These are phyloP conservation scores for Fusarium kyushuense DNA, from an alignment of 2,329 filamentous ascomycete genomes.

Conservation along the genomic window DNA sequence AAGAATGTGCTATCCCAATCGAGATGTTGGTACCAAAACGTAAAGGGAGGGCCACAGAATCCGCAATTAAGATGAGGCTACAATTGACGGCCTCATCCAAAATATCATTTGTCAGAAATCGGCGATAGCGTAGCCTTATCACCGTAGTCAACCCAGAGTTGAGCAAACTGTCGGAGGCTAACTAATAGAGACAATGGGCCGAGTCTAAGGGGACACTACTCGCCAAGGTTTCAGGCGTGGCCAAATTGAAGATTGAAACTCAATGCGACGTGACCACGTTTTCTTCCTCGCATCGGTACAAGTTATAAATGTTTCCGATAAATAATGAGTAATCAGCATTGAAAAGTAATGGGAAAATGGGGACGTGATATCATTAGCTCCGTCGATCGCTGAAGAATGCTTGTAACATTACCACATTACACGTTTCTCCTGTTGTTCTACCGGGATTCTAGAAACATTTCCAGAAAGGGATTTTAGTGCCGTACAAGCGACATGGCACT, in stretches of 20 bases:
- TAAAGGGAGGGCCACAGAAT: neutral
- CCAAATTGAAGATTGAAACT: neutral
- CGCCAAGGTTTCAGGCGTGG: neutral
- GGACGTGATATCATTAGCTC: neutral
- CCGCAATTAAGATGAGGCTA: neutral
- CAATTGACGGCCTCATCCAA: neutral
- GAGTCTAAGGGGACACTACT: neutral
- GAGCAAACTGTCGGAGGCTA: neutral
- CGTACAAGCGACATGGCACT: neutral
- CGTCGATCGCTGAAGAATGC: neutral
- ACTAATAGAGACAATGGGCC: neutral
- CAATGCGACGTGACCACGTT: neutral
- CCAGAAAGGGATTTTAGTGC: neutral
- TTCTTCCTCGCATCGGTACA: neutral
- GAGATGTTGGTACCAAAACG: neutral
- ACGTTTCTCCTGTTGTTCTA: neutral
- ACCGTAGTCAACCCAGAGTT: neutral
- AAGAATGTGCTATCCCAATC: neutral
- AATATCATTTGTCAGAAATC: neutral
- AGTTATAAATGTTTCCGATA: neutral
- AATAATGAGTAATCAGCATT: neutral
- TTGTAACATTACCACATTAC: neutral
- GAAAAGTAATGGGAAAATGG: neutral
- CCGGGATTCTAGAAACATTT: neutral
- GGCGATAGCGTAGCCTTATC: neutral